Conservation (phyloP, 1,139 yeast species). For the Kurtzmaniella quercitrusa region DNA sequence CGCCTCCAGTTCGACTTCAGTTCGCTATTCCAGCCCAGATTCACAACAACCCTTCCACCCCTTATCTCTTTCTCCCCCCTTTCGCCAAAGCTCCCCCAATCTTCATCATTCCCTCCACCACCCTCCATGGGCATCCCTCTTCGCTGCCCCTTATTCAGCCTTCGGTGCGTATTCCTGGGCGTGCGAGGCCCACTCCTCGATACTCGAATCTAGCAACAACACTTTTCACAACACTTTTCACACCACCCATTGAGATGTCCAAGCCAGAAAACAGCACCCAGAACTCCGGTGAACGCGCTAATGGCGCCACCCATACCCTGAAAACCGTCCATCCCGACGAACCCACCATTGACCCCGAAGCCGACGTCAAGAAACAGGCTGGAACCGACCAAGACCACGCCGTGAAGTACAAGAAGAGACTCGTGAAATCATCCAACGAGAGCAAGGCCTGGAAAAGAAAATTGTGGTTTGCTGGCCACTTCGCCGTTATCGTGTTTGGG, state of each 20-base stretch:
- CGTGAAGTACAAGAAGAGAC: slow-evolving; percentile 21
- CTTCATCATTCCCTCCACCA: too few relatives aligned
- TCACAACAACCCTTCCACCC: too few relatives aligned
- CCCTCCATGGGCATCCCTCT: too few relatives aligned
- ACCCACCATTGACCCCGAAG: slow-evolving; percentile 2
- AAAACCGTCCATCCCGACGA: not conserved
- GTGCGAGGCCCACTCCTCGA: not conserved
- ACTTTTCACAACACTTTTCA: not conserved
- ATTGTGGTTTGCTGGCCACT: slow-evolving; percentile 64
- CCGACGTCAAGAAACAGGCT: slow-evolving; percentile 17
- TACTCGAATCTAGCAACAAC: not conserved
- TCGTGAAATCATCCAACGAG: slow-evolving; percentile 36
- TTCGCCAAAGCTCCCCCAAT: too few relatives aligned
- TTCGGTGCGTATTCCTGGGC: not conserved
- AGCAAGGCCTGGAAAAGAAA: slow-evolving; percentile 42
- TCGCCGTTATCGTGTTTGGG: slow-evolving; percentile 46
- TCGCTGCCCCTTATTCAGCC: not conserved
- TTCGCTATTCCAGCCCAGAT: too few relatives aligned
- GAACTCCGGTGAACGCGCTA: not conserved
- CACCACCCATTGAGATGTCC: not conserved
- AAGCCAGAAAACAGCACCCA: not conserved
- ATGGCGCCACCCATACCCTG: not conserved
- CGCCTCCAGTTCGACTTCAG: too few relatives aligned
- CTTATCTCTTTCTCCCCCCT: too few relatives aligned
- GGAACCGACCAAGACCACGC: slow-evolving; percentile 17